Conservation (phyloP, 192 early-diverging fungal genomes). For the Umbelopsis sp. region DNA sequence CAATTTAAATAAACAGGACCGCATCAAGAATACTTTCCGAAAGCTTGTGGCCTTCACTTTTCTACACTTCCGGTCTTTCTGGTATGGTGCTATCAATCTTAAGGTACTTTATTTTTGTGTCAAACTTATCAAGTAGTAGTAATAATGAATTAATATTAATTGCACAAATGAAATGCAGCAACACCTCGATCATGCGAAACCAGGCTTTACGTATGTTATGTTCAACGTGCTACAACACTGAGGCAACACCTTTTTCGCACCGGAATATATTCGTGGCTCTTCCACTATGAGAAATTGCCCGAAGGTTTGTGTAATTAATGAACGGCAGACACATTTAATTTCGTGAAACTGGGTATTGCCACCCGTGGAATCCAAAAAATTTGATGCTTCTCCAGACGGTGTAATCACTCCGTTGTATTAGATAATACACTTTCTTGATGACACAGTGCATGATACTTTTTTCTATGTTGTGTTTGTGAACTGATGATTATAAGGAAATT, state of each 20-base stretch:
- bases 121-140: too few species aligned
- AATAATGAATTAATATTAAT: too few species aligned
- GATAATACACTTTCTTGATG: background rate
- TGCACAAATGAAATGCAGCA: too few species aligned
- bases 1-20: too few species aligned
- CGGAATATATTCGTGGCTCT: background rate
- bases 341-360: background rate
- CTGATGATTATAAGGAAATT: background rate
- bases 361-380: background rate
- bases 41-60: too few species aligned
- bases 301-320: background rate
- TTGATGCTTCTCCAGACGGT: background rate
- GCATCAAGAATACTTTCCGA: too few species aligned
- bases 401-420: background rate
- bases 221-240: too few species aligned
- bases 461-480: background rate
- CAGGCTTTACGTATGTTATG: too few species aligned
- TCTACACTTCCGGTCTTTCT: too few species aligned
- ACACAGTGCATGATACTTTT: background rate
- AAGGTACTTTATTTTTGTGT: too few species aligned
- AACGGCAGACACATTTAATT: background rate
- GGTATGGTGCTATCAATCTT: too few species aligned
- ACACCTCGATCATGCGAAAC: too few species aligned
- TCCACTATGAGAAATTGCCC: background rate
- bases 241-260: background rate